A percentile compares a stretch with the other conserved stretches of the same genome.
Evolutionary conservation across 2,329 filamentous ascomycete genomes (phyloP).

Genomic region (Hymenoscyphus occultus): DNA sequence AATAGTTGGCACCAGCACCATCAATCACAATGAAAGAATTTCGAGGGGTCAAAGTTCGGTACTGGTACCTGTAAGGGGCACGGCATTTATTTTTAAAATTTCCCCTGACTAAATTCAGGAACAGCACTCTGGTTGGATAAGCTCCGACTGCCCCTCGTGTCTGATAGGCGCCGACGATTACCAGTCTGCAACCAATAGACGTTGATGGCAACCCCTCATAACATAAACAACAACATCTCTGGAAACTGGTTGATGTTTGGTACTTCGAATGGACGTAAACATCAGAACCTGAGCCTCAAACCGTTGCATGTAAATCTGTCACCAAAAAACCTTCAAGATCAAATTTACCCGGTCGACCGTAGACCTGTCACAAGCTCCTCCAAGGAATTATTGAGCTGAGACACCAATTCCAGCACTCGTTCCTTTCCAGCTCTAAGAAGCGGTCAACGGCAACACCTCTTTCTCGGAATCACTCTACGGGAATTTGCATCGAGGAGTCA

Average conservation of each 20-base stretch:
- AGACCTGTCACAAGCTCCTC: neutral
- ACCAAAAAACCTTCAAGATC: neutral
- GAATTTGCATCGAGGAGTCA: neutral
- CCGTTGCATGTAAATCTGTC: neutral
- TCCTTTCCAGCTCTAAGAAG: neutral
- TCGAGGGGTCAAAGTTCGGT: too few relatives aligned
- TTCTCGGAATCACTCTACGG: neutral
- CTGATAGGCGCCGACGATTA: neutral
- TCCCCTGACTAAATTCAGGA: constrained; percentile 13
- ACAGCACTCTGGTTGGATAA: constrained; percentile 12
- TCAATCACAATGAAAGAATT: too few relatives aligned
- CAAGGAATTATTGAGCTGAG: neutral
- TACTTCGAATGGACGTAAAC: neutral
- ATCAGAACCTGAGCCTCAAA: neutral
- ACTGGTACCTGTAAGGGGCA: too few relatives aligned
- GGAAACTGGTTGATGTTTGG: too few relatives aligned
- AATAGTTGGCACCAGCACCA: neutral
- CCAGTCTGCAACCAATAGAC: neutral
- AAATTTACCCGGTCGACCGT: neutral
- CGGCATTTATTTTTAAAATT: neutral
- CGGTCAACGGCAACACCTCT: neutral
- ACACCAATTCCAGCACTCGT: neutral
- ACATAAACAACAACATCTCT: neutral
- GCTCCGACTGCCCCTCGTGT: neutral
- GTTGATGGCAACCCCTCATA: neutral